Evolutionary conservation across 257 asterid genomes (phyloP).

Genomic region (Solanum neorickii): DNA sequence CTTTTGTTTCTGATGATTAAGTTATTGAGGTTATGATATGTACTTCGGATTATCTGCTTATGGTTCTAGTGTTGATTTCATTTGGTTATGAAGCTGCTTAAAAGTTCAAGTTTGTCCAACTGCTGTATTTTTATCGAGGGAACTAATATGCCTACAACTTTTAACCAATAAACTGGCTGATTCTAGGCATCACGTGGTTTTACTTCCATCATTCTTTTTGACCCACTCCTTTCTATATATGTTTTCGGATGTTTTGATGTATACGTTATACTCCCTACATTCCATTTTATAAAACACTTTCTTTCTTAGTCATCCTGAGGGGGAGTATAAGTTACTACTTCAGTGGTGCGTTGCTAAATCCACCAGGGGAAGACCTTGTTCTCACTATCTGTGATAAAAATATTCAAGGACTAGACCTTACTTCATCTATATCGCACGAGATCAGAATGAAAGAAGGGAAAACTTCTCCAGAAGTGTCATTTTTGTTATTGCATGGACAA

Average conservation of each 20-base stretch:
- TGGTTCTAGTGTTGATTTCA: neutral
- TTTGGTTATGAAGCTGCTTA: neutral
- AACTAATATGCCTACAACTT: neutral
- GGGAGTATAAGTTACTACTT: neutral
- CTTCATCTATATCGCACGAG: neutral
- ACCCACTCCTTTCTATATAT: neutral
- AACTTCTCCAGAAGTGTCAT: neutral
- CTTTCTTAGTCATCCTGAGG: neutral
- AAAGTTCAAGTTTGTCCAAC: neutral
- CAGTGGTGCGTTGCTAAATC: neutral
- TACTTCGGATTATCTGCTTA: neutral
- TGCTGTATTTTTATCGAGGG: neutral
- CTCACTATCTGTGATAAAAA: neutral
- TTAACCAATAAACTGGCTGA: neutral
- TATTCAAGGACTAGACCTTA: neutral
- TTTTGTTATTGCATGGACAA: neutral
- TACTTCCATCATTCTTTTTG: neutral
- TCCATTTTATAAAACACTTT: neutral
- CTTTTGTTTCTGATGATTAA: neutral
- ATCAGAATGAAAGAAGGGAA: neutral
- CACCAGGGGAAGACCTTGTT: neutral
- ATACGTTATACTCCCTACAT: neutral
- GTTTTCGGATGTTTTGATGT: neutral
- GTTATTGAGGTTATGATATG: neutral
- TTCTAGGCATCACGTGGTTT: neutral